Evolutionary conservation across 139 green algal genomes (phyloP), one percentile per base, ranked within the genome.

Genomic region (Microglena sp.): DNA sequence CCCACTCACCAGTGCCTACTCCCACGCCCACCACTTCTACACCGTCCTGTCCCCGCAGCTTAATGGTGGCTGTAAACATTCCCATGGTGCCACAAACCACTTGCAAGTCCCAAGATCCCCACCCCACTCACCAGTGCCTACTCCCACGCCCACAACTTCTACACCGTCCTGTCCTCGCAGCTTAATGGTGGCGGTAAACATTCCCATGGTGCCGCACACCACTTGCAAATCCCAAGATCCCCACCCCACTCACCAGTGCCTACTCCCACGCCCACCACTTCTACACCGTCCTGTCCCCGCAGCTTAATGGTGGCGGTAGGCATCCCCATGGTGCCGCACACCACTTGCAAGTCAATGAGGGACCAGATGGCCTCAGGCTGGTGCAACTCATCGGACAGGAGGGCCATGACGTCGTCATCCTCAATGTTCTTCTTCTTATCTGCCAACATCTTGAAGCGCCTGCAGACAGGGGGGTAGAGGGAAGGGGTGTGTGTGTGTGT

Each of bases 301-400:
- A 99, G 83, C 66, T 87, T 81, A n/a, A 99, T 84, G 11, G 93
- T 98, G 2, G 92, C 93, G 31, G 93, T 98, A 43, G 92, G 87
- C 74, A 98, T 79, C 50, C 87, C 89, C 86, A 94, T 90, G n/a
- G 87, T 96, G 35, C 93, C 93, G 70, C 92, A 96, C 26, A 98
- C 89, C 43, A 97, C 91, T 79, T 92, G 73, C 68, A 97, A 69
- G 60, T 95, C 92, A 2, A 86, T 22, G 33, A 98, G 82, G 53
- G 86, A 74, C 88, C 88, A 97, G 2, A 95, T 75, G n/a, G 65
- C 61, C 26, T 56, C 64, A 0, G 88, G 72, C 79, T 95, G 87
- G 74, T 90, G 83, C 67, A 95, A 75, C 73, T 96, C 83, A 69
- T 95, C 90, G 5, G 63, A 78, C 45, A 97, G 71, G 35, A 99